Percentiles rank a stretch among this genome's conserved stretches.
Conservation (phyloP, 1,284 basidiomycete genomes). For the Moesziomyces antarcticus region DNA sequence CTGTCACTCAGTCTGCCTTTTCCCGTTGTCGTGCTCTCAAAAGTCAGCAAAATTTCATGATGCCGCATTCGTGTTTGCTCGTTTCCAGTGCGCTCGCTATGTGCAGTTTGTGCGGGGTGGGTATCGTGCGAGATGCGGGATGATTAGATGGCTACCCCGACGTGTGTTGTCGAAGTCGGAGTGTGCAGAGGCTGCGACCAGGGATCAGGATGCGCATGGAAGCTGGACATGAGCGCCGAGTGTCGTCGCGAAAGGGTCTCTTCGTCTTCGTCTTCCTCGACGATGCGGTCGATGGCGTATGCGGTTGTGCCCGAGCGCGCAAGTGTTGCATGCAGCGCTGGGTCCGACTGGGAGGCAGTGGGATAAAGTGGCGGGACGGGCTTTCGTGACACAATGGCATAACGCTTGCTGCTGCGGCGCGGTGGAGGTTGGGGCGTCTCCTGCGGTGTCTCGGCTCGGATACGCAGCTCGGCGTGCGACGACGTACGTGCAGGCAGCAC, state of each 20-base stretch:
- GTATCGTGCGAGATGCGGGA: background rate
- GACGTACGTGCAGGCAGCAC: background rate
- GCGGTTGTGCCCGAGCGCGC: background rate
- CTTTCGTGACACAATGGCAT: slow-evolving; percentile 8
- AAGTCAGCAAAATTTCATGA: background rate
- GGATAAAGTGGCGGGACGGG: background rate
- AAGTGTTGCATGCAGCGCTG: background rate
- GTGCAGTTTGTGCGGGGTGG: background rate
- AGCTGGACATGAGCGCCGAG: slow-evolving; percentile 14
- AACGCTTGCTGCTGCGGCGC: slow-evolving; percentile 21
- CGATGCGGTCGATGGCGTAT: slow-evolving; percentile 12
- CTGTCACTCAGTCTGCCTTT: background rate
- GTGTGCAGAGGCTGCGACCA: background rate
- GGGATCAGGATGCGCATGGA: background rate
- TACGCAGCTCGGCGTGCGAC: background rate
- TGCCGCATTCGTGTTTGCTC: too few relatives aligned
- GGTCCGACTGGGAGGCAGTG: background rate
- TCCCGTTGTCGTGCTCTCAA: background rate
- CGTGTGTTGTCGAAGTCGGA: background rate
- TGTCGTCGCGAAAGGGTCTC: slow-evolving; percentile 4
- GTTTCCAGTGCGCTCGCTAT: background rate
- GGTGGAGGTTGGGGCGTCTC: slow-evolving; percentile 10
- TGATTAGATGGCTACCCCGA: background rate
- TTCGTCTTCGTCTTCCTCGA: slow-evolving; percentile 18
- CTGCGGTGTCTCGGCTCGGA: slow-evolving; percentile 1